Conservation (phyloP, 2,329 filamentous ascomycete genomes). For the Epichloe gansuensis region DNA sequence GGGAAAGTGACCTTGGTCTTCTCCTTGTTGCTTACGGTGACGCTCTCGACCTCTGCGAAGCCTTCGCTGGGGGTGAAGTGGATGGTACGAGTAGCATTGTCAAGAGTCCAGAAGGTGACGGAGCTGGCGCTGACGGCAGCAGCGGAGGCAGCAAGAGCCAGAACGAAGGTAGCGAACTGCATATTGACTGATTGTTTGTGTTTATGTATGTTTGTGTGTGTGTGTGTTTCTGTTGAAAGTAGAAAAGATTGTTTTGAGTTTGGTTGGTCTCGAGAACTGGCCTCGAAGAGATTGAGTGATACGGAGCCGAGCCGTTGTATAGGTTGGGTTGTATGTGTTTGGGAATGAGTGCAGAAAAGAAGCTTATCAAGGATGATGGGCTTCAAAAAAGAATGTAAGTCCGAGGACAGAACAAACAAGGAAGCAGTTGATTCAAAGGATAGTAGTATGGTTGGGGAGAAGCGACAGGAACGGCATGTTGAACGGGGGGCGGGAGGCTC, state of each 20-base stretch:
- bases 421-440: not conserved
- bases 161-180: constrained; percentile 36
- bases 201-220: constrained; percentile 6
- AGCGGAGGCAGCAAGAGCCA: constrained; percentile 30
- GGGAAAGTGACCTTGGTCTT: constrained; percentile 31
- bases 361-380: constrained; percentile 4
- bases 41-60: constrained; percentile 19
- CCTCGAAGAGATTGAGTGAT: constrained; percentile 2
- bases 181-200: constrained; percentile 28
- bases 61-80: constrained; percentile 35
- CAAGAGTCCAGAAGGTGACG: constrained; percentile 48
- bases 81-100: constrained; percentile 35
- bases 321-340: not conserved
- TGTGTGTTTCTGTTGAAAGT: constrained; percentile 4
- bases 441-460: not conserved
- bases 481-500: not conserved
- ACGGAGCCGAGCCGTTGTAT: constrained; percentile 2
- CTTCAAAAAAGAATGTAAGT: constrained; percentile 18
- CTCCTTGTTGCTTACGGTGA: constrained; percentile 26
- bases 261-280: constrained; percentile 7
- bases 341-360: constrained; percentile 3
- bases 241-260: constrained; percentile 7
- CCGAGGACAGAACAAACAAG: constrained; percentile 4
- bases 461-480: not conserved
- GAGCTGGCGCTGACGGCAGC: constrained; percentile 31